Evolutionary conservation across 495 filamentous ascomycete species (phyloP).

Genomic region (Usnea hakonensis): DNA sequence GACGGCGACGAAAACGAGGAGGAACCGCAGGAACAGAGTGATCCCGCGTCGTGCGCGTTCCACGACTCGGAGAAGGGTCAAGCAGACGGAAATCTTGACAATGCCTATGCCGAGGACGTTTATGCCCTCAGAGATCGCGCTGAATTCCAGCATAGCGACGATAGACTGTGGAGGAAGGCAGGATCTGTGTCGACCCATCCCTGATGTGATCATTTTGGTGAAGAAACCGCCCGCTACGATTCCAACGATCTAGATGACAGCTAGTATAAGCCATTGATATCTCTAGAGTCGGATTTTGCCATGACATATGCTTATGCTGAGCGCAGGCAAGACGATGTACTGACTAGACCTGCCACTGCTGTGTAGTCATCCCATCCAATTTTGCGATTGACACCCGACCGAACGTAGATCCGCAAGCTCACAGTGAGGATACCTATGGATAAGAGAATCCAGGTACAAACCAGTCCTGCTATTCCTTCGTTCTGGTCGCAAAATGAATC

Average conservation of each 20-base stretch:
- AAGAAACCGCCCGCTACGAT: slow-evolving; percentile 10
- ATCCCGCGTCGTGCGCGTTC: slow-evolving; percentile 5
- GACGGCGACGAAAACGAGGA: slow-evolving; percentile 10
- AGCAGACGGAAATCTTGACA: slow-evolving; percentile 14
- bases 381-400: slow-evolving; percentile 3
- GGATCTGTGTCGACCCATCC: slow-evolving; percentile 11
- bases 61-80: slow-evolving; percentile 13
- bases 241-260: background rate
- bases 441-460: slow-evolving; percentile 9
- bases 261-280: background rate
- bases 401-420: slow-evolving; percentile 10
- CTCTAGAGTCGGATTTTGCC: too few relatives aligned
- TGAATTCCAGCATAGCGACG: slow-evolving; percentile 9
- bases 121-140: slow-evolving; percentile 1
- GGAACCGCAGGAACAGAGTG: slow-evolving; percentile 2
- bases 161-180: slow-evolving; percentile 7
- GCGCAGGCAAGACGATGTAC: background rate
- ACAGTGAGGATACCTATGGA: slow-evolving; percentile 10
- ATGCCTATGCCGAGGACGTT: slow-evolving; percentile 12
- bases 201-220: slow-evolving; percentile 12
- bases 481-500: slow-evolving; percentile 7
- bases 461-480: slow-evolving; percentile 2
- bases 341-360: slow-evolving; percentile 15
- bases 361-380: slow-evolving; percentile 17
- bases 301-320: too few relatives aligned